Base-by-base conservation (phyloP, 2,329 filamentous ascomycete species). In the Cadophora gregata region DNA sequence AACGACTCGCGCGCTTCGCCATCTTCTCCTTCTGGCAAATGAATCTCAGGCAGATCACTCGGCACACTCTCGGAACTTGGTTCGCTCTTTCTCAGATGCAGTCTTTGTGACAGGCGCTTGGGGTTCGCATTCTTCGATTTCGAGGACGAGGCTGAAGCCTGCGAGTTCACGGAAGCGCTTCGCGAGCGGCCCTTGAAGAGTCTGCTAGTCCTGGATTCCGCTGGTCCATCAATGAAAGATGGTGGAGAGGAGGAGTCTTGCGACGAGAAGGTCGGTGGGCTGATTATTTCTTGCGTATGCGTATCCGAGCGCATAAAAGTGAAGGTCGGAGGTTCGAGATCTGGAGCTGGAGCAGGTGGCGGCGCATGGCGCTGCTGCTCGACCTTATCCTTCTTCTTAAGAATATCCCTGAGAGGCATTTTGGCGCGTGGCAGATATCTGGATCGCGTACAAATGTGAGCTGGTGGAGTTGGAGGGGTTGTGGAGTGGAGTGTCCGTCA, bases 281-380 rank as follows among this genome's bases (percentile, higher is more conserved):
- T 83, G 77, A 97, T 92, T 71, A 90, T 82, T 78, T 97, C 93
- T 77, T 93, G 86, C 1, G 90, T 88, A 71, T 88, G 81, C 0
- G 94, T 97, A 76, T 97, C 95, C 71, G 69, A 96, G 93, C 93
- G 90, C 75, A 96, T 85, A 80, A 97, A 93, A 70, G 85, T 93
- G 81, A 97, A 93, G 72, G 92, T 62, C 21, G 72, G 68, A 59
- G 69, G 64, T 50, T 73, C 65, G 48, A 75, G 75, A n/a, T 77
- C 74, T 33, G 76, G 72, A 27, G 75, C 72, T 47, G 64, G 29
- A 62, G 48, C 29, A 72, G 75, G 73, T 42, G 62, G 33, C 31
- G 72, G 48, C 48, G 50, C 36, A 55, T 45, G 50, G 48, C 48
- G 48, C 21, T 55, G 55, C 77, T 65, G 79, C 77, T 67, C 79